Evolutionary conservation across 352 stramenopile species (phyloP), one percentile per base, ranked within the genome.

Genomic region (Thalassiosira sp.): DNA sequence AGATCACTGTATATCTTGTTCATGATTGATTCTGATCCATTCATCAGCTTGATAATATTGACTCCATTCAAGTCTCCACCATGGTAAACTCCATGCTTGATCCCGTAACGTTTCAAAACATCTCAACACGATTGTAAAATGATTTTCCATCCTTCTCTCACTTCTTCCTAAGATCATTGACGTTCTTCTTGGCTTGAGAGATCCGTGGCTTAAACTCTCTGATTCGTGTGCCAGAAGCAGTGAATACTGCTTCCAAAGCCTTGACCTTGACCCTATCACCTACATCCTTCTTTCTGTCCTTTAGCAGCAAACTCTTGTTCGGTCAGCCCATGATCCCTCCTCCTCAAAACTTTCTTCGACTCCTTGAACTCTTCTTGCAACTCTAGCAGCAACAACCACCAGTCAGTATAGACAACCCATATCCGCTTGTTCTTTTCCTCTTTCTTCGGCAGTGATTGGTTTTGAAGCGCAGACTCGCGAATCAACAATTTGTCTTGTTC

Each of bases 21-120:
- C 56, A 64, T 64, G 5, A 64, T 64, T 40, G 10, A 5, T 20
- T 54, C 5, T 2, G 58, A 2, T 24, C 43, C 7, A 13, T 54
- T 18, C 58, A 66, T 56, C 1, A 66, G 10, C 3, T 35, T 54
- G 6, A 27, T 54, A 25, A 66, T 42, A 25, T 49, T 28, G 42
- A 31, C 45, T 20, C 59, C 59, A 22, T 68, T 43, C 15, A 68
- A 48, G 5, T 57, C 31, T 25, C 45, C 28, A 10, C 59, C 59
- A 49, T 51, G 31, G 35, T 59, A 59, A 20, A 31, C 43, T 51
- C 28, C 43, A 24, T 45, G 46, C 3, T 33, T 57, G 25, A 49
- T 49, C 3, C 27, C 27, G n/a, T 59, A 33, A 1, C 33, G 15
- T 35, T 58, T 13, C 0, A 68, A 31, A 7, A 68, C 20, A 15